A percentile compares a stretch with the other conserved stretches of the same genome.
Evolutionary conservation across 1,284 basidiomycete genomes (phyloP).

Genomic region (Leccinum subrobustum): DNA sequence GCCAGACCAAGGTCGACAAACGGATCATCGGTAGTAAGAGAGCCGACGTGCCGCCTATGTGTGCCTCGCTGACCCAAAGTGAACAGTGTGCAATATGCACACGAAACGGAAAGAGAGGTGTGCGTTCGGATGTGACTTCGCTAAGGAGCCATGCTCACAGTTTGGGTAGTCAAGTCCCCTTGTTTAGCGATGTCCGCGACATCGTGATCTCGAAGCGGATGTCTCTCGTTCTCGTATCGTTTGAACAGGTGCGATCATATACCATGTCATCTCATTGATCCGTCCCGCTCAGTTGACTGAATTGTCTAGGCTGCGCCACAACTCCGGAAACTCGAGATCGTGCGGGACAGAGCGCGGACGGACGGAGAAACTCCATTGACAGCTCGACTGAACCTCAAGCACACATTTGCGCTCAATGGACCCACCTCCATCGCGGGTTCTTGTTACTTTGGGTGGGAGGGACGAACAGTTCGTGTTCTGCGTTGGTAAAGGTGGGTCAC

Average conservation of each 20-base stretch:
- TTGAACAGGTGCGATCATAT: slow-evolving; percentile 44
- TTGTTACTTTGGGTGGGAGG: slow-evolving; percentile 72
- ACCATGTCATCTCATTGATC: background rate
- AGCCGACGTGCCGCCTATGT: too few relatives aligned
- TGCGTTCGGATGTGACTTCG: slow-evolving; percentile 10
- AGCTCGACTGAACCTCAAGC: slow-evolving; percentile 52
- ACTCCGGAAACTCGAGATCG: slow-evolving; percentile 70
- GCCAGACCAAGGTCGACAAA: too few relatives aligned
- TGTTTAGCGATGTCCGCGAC: slow-evolving; percentile 74
- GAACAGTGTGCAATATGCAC: slow-evolving; percentile 24
- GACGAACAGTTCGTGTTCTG: slow-evolving; percentile 76
- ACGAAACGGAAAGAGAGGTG: slow-evolving; percentile 68
- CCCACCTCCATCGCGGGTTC: slow-evolving; percentile 75
- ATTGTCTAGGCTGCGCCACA: slow-evolving; percentile 66
- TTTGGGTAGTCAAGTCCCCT: slow-evolving; percentile 61
- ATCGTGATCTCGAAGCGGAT: slow-evolving; percentile 62
- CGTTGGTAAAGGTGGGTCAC: slow-evolving; percentile 62
- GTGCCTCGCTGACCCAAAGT: too few relatives aligned
- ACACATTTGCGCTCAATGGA: slow-evolving; percentile 68
- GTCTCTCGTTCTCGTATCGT: slow-evolving; percentile 59
- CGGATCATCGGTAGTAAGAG: too few relatives aligned
- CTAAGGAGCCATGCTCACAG: background rate
- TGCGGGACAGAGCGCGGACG: slow-evolving; percentile 45
- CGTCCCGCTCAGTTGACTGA: background rate
- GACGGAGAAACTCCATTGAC: slow-evolving; percentile 34